These are phyloP conservation scores for Chalciporus piperatoides DNA, from an alignment of 1,284 basidiomycete species.

Conservation along the genomic window DNA sequence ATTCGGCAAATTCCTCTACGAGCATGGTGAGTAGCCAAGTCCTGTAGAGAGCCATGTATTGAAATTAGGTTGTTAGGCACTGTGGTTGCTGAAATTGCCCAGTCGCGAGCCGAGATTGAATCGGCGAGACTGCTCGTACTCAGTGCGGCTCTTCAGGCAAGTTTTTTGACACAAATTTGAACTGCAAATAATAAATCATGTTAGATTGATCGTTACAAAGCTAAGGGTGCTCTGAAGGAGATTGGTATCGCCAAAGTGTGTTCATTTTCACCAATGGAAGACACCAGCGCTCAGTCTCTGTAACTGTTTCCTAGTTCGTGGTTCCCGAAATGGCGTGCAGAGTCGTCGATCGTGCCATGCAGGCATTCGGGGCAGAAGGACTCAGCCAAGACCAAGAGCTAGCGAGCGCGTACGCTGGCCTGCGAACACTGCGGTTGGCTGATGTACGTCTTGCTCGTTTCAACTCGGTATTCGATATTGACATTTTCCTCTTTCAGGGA, in stretches of 20 bases:
- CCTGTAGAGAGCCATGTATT: not conserved
- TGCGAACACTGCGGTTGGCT: constrained; percentile 87
- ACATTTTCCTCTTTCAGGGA: constrained; percentile 47
- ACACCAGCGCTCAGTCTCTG: constrained; percentile 5
- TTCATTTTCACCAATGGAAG: not conserved
- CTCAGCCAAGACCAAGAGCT: constrained; percentile 87
- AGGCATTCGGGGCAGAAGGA: constrained; percentile 93
- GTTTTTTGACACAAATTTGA: constrained; percentile 10
- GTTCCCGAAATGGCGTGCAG: constrained; percentile 86
- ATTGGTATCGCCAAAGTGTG: constrained; percentile 93
- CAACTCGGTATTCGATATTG: constrained; percentile 4
- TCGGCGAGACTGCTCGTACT: constrained; percentile 83
- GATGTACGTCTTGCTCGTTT: constrained; percentile 57
- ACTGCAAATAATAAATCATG: not conserved
- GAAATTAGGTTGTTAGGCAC: constrained; percentile 52
- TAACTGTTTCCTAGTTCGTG: constrained; percentile 60
- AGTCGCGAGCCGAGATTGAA: constrained; percentile 92
- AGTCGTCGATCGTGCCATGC: constrained; percentile 93
- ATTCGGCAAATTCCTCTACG: constrained; percentile 87
- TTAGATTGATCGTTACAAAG: constrained; percentile 84
- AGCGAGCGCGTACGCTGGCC: constrained; percentile 72
- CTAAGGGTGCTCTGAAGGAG: constrained; percentile 95
- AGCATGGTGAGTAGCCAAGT: constrained; percentile 66
- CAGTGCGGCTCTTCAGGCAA: constrained; percentile 84
- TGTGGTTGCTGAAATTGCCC: constrained; percentile 86